Evolutionary conservation across 2,329 filamentous ascomycete genomes (phyloP), one percentile per base, ranked within the genome.

Genomic region (Boeremia lycopersici): DNA sequence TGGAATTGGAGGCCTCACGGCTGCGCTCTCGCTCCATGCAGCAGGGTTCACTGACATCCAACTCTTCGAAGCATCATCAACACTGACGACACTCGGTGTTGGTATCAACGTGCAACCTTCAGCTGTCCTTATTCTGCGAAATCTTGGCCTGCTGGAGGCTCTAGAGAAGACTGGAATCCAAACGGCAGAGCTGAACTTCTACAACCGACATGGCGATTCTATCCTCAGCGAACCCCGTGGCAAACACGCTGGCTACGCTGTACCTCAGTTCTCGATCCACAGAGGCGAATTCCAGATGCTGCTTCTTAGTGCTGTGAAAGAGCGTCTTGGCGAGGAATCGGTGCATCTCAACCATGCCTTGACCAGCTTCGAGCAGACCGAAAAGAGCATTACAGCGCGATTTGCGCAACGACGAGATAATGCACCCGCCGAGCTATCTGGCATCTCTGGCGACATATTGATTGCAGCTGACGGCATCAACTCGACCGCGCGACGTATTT

Each of bases 1-100:
- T 86, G 88, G 89, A 58, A 93, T 93, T 87, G 89, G 89, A 48
- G 90, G 90, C 30, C 78, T 93, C 31, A 84, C 87, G 51, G 82
- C 81, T 33, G 89, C 89, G 7, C 81, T 93, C 35, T 84, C 88
- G 12, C 81, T 93, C 29, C 89, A 89, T 29, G 88, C 87, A 70
- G 86, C 86, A 69, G 90, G 89, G 2, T 73, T 76, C 57, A 76
- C 64, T n/a, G 69, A 79, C 61, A 74, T 80, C 43, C 63, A 75
- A 36, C 69, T 80, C 23, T 80, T 76, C 60, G 78, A 80, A 56
- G 73, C 77, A 2, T 73, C 74, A 7, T 69, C 69, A 2, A 67
- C 70, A n/a, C 68, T 80, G 8, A 77, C 75, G 6, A 76, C 76
- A 6, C 68, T 80, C 6, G 78, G 78, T 6, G 77, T 79, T 0